Percentiles rank a stretch among this genome's conserved stretches.
phyloP scores from a whole-genome alignment of 805 yeast species.

The Yamadazyma sp. region DNA sequence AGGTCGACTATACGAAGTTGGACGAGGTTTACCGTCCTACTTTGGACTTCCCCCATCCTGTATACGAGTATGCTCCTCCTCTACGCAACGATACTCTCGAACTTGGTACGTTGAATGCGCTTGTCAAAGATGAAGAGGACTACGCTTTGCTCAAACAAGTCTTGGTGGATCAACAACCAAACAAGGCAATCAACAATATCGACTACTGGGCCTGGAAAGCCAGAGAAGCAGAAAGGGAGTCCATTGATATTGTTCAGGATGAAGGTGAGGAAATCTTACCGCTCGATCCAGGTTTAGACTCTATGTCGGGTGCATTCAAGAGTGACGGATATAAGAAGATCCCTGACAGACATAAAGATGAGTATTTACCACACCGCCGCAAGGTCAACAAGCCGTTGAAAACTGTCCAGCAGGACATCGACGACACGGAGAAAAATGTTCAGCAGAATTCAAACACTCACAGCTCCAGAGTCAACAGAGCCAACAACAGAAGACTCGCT shows the following conservation, averaged over 20 bases:
- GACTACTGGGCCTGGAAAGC: conserved; percentile 71
- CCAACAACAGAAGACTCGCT: conserved; percentile 81
- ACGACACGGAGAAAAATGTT: conserved; percentile 27
- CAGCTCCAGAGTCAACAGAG: conserved; percentile 83
- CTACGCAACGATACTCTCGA: conserved; percentile 28
- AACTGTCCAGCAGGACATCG: conserved; percentile 67
- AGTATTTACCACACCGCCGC: conserved; percentile 80
- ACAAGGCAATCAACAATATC: conserved; percentile 31
- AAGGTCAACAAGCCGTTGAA: conserved; percentile 67
- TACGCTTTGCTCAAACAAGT: conserved; percentile 50
- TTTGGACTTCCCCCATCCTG: conserved; percentile 52
- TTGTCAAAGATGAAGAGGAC: conserved; percentile 78
- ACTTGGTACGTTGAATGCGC: conserved; percentile 49
- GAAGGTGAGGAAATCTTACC: conserved; percentile 27
- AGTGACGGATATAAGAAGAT: conserved; percentile 75
- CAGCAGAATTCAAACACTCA: conserved; percentile 51
- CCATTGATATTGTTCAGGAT: conserved; percentile 20
- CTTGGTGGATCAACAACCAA: conserved; percentile 24
- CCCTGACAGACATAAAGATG: conserved; percentile 68
- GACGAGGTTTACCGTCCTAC: conserved; percentile 52
- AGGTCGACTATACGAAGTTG: conserved; percentile 27
- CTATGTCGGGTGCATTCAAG: conserved; percentile 59
- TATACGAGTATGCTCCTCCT: conserved; percentile 43
- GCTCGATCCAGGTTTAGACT: conserved; percentile 35
- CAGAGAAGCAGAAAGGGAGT: conserved; percentile 27